Evolutionary conservation across 2,329 filamentous ascomycete species (phyloP), one percentile per base, ranked within the genome.

Genomic region (Plenodomus biglobosus): DNA sequence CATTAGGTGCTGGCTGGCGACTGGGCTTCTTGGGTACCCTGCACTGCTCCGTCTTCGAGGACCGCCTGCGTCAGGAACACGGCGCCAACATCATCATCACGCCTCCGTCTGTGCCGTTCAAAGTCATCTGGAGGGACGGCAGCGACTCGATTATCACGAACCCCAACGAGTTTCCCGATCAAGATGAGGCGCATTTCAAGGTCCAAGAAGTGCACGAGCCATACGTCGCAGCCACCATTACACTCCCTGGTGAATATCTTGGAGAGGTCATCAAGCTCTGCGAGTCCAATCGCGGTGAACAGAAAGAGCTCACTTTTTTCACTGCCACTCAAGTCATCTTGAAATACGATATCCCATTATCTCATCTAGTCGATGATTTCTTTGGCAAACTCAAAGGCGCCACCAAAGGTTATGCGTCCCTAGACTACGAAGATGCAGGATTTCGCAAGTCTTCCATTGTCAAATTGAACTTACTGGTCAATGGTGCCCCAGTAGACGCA

Each of bases 1-100:
- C 94, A 0, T 78, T 99, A 0, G 94, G 94, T 1, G 89, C 92
- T 1, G 94, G 94, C 2, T 99, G 94, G 87, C 85, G 94, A 38
- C 76, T 99, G 10, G 94, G 94, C 0, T 99, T 99, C 66, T 75
- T 99, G 3, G 94, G 94, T n/a, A 97, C 92, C 11, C 77, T 99
- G 40, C 94, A 99, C 71, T 97, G 94, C 75, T 97, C 92, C n/a
- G 94, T 99, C 3, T 99, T 99, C 62, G 92, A 99, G 73, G 94
- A 99, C 72, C 88, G 94, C 1, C 76, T 99, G 44, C 85, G 90
- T 37, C 91, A 96, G 72, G 94, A 99, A 71, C 92, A 99, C 64
- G 94, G 92, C 4, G 88, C 89, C 2, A 94, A 85, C 64, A 91
- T 99, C 67, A 96, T 99, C 73, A 94, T 99, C 68, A 99, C 94